These are phyloP conservation scores for Plasmodium gaboni DNA, from an alignment of 169 alveolate species.

Conservation along the genomic window DNA sequence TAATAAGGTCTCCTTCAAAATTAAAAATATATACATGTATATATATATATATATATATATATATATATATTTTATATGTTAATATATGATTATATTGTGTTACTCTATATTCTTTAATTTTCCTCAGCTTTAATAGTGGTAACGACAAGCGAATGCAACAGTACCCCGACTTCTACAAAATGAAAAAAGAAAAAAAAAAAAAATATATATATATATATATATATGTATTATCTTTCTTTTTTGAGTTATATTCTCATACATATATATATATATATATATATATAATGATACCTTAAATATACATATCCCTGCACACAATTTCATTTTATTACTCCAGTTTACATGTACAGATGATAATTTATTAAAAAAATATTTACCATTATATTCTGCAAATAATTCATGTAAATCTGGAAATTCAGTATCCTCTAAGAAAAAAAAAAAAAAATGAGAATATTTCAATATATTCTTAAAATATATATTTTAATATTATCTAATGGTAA, in stretches of 20 bases:
- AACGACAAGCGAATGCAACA: slow-evolving; percentile 94
- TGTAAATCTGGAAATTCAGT: slow-evolving; percentile 86
- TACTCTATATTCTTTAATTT: slow-evolving; percentile 90
- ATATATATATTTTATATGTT: background rate
- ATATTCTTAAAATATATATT: no score
- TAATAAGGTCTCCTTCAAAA: slow-evolving; percentile 91
- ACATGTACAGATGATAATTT: slow-evolving; percentile 87
- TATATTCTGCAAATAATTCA: slow-evolving; percentile 86
- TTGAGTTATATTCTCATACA: no score
- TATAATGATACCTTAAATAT: slow-evolving; percentile 72
- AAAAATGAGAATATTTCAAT: background rate
- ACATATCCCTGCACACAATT: slow-evolving; percentile 95
- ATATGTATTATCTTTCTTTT: no score
- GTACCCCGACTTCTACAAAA: slow-evolving; percentile 81
- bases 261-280: background rate
- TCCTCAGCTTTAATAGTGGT: slow-evolving; percentile 92
- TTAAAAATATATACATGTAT: background rate
- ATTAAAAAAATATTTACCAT: slow-evolving; percentile 87
- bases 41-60: background rate
- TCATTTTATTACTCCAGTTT: slow-evolving; percentile 94
- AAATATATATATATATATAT: background rate
- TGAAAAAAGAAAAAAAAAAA: background rate
- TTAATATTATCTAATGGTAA: no score
- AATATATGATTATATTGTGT: no score
- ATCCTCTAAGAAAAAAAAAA: slow-evolving; percentile 36